Evolutionary conservation across 202 grass and related monocot species (phyloP).

Genomic region (Bolboschoenoplectus hybrid): DNA sequence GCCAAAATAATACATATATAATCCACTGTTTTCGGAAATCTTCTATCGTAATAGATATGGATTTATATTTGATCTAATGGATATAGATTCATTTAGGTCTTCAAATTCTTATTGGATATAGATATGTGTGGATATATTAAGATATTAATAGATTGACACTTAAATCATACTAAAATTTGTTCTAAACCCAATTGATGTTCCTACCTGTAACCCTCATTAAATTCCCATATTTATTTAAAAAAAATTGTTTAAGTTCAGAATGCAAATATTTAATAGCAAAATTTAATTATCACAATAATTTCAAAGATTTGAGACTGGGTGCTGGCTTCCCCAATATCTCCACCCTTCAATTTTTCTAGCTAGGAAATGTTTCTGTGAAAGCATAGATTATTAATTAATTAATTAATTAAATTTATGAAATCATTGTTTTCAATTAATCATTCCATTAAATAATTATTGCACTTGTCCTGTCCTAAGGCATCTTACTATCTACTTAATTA

Average conservation of each 20-base stretch:
- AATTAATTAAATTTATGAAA: not conserved
- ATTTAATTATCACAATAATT: not conserved
- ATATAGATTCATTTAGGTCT: not conserved
- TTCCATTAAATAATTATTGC: not conserved
- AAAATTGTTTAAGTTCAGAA: not conserved
- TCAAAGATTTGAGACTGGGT: not conserved
- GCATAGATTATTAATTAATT: not conserved
- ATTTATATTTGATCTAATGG: too few species aligned
- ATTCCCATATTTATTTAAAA: not conserved
- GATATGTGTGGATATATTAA: not conserved
- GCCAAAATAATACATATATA: not conserved
- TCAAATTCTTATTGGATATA: not conserved
- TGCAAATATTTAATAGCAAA: not conserved
- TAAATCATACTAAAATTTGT: not conserved
- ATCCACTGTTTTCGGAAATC: not conserved
- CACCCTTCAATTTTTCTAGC: not conserved
- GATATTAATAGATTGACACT: not conserved
- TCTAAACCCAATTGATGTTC: not conserved
- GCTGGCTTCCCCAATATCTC: not conserved
- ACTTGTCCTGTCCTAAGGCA: not conserved
- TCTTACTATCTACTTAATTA: not conserved
- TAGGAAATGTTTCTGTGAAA: not conserved
- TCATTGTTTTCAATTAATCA: conserved; percentile 13
- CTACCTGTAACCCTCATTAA: not conserved
- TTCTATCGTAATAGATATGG: too few species aligned